Conservation (phyloP, 108 stramenopile species). For the Cyclotella cryptica region DNA sequence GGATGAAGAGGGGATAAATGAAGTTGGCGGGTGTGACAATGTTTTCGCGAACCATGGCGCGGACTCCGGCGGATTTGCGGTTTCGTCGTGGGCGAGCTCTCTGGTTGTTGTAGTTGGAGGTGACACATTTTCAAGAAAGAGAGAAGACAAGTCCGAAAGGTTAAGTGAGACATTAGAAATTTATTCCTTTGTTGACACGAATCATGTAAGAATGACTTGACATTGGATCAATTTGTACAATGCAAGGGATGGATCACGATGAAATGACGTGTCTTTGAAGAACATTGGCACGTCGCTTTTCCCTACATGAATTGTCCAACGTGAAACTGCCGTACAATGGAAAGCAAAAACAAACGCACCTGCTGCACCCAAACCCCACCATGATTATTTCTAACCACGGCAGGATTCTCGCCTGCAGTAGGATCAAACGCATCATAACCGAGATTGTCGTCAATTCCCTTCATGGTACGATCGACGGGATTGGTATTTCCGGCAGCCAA, state of each 20-base stretch:
- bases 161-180: not conserved
- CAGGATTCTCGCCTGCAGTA: constrained; percentile 63
- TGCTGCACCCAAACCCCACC: constrained; percentile 85
- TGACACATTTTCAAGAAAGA: no score
- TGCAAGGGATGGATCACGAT: no score
- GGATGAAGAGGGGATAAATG: constrained; percentile 98
- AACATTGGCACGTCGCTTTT: no score
- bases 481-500: constrained; percentile 41
- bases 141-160: not conserved
- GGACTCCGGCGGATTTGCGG: constrained; percentile 92
- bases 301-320: no score
- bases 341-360: constrained; percentile 44
- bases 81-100: constrained; percentile 94
- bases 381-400: constrained; percentile 67
- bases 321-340: not conserved
- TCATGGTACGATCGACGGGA: constrained; percentile 72
- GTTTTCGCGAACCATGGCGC: constrained; percentile 96
- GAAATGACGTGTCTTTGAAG: no score
- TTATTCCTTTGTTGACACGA: not conserved
- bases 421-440: constrained; percentile 70
- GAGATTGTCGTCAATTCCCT: constrained; percentile 65
- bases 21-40: constrained; percentile 96
- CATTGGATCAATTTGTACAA: no score
- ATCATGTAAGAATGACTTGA: not conserved
- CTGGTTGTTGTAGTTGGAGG: constrained; percentile 21